phyloP scores from a whole-genome alignment of 2,329 filamentous ascomycete species.

The Shiraia bambusicola region DNA sequence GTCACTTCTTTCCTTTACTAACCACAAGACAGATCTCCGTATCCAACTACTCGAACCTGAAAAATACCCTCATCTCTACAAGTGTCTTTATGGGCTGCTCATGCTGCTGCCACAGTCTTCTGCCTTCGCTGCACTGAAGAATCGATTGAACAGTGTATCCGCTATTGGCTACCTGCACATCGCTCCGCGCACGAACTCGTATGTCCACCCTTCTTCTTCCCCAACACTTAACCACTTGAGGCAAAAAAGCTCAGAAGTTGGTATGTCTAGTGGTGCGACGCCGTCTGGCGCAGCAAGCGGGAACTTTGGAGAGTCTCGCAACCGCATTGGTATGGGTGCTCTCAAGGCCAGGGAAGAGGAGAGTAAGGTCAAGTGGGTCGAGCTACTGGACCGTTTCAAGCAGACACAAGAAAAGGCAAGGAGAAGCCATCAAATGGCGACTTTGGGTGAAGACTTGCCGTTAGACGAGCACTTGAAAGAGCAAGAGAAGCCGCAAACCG shows the following conservation, averaged over 20 bases:
- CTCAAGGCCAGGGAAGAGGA: slow-evolving; percentile 85
- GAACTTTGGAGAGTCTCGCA: slow-evolving; percentile 4
- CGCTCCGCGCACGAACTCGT: slow-evolving; percentile 73
- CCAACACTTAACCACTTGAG: slow-evolving; percentile 44
- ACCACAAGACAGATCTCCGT: slow-evolving; percentile 69
- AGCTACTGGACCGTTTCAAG: slow-evolving; percentile 92
- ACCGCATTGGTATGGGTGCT: slow-evolving; percentile 6
- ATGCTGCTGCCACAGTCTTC: slow-evolving; percentile 99
- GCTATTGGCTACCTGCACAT: slow-evolving; percentile 94
- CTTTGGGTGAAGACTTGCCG: slow-evolving; percentile 40
- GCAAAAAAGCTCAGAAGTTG: slow-evolving; percentile 46
- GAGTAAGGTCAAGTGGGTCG: slow-evolving; percentile 82
- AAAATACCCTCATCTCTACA: slow-evolving; percentile 91
- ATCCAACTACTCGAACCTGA: slow-evolving; percentile 95
- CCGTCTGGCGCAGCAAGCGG: slow-evolving; percentile 36
- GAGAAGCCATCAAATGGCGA: slow-evolving; percentile 61
- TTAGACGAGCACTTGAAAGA: slow-evolving; percentile 26
- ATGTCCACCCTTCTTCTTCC: slow-evolving; percentile 51
- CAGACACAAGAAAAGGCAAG: slow-evolving; percentile 84
- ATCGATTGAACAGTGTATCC: slow-evolving; percentile 93
- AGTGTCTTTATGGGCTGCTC: slow-evolving; percentile 92
- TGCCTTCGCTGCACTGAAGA: slow-evolving; percentile 94
- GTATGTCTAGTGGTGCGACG: slow-evolving; percentile 31
- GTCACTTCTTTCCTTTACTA: background rate
- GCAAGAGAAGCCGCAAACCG: slow-evolving; percentile 17